phyloP scores from a whole-genome alignment of 2,329 filamentous ascomycete species.

The Zasmidium cellare region DNA sequence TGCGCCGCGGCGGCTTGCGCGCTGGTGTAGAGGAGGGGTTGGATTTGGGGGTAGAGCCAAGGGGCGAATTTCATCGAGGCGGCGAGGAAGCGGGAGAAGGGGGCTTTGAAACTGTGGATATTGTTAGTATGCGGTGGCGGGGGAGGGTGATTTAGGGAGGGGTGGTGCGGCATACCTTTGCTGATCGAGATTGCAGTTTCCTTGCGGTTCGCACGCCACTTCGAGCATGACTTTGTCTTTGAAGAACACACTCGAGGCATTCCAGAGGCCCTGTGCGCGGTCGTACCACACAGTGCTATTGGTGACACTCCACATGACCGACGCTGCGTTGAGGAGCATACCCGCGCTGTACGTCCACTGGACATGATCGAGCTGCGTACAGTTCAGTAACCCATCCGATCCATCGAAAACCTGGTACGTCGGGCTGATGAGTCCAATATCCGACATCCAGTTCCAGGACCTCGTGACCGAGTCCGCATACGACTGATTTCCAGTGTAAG shows the following conservation, averaged over 20 bases:
- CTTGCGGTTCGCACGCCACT: constrained; percentile 39
- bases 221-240: constrained; percentile 42
- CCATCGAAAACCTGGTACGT: constrained; percentile 48
- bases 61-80: constrained; percentile 58
- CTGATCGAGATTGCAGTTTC: constrained; percentile 44
- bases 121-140: background rate
- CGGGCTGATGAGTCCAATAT: constrained; percentile 54
- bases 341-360: constrained; percentile 51
- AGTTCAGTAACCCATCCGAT: constrained; percentile 44
- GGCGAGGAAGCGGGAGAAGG: constrained; percentile 54
- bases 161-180: constrained; percentile 35
- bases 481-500: constrained; percentile 42
- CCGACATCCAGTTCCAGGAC: constrained; percentile 36
- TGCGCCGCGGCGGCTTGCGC: constrained; percentile 54
- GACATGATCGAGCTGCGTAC: constrained; percentile 41
- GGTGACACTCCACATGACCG: constrained; percentile 41
- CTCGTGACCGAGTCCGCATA: constrained; percentile 63
- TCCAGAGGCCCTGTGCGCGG: constrained; percentile 14
- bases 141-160: background rate
- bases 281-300: constrained; percentile 30
- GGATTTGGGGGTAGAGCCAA: constrained; percentile 48
- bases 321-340: constrained; percentile 45
- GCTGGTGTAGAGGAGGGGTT: constrained; percentile 51
- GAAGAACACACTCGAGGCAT: constrained; percentile 33
- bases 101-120: constrained; percentile 28